Conservation (phyloP, 139 green algal genomes). For the Mesotaenium endlicherianum region DNA sequence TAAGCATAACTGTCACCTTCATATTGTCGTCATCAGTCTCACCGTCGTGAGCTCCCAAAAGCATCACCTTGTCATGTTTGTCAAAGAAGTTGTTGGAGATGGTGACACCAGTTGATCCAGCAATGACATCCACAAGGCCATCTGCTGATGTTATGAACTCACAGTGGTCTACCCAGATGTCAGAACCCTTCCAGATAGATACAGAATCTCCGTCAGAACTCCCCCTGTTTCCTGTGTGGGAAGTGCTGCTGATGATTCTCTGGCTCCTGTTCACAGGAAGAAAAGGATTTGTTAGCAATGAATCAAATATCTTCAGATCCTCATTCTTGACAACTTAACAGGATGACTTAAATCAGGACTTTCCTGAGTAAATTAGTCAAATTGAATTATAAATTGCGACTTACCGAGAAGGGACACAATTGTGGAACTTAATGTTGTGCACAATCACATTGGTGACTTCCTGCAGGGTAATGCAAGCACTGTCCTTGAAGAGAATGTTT, state of each 20-base stretch:
- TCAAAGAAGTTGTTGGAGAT: neutral
- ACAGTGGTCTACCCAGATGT: slow-evolving; percentile 8
- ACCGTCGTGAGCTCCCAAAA: neutral
- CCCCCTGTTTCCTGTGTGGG: no score
- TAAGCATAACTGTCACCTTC: neutral
- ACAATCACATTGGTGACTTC: neutral
- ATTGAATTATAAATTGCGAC: no score
- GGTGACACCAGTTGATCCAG: neutral
- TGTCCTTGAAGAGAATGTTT: neutral
- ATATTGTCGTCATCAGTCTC: neutral
- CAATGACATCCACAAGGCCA: neutral
- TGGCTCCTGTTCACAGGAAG: no score
- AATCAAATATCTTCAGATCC: no score
- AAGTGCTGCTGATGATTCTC: no score
- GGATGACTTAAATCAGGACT: no score
- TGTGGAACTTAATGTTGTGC: neutral
- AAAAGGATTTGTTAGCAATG: no score
- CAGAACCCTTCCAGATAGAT: neutral
- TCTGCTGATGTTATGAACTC: neutral
- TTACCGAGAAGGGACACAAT: no score
- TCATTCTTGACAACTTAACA: no score
- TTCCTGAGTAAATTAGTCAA: no score
- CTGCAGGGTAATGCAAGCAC: neutral
- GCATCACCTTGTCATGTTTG: slow-evolving; percentile 8
- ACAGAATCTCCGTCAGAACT: neutral